Conservation (phyloP, 139 green algal species). For the Tetraselmis striata region DNA sequence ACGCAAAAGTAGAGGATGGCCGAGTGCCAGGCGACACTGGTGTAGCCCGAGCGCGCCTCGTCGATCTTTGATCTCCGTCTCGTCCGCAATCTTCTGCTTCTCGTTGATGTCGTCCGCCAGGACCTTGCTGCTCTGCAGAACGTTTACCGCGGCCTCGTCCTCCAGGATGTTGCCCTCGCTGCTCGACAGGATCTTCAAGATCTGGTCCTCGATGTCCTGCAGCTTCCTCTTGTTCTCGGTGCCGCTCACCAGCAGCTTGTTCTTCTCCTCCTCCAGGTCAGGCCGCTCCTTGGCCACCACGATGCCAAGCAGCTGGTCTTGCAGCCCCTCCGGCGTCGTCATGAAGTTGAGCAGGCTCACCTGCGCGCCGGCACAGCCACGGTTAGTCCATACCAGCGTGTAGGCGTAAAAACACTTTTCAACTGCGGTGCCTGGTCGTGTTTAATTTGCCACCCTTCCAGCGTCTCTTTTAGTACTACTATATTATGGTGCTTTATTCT, state of each 20-base stretch:
- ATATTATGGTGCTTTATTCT: no score
- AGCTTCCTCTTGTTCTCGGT: slow-evolving; percentile 55
- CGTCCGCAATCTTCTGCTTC: slow-evolving; percentile 70
- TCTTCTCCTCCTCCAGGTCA: slow-evolving; percentile 58
- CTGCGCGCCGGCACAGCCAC: no score
- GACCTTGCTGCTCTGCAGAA: slow-evolving; percentile 43
- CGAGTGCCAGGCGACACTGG: slow-evolving; percentile 52
- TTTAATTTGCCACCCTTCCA: no score
- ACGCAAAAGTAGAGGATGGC: slow-evolving; percentile 69
- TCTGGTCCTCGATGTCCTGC: slow-evolving; percentile 58
- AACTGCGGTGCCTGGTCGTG: no score
- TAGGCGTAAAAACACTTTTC: no score
- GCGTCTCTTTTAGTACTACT: no score
- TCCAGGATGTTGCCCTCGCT: slow-evolving; percentile 59
- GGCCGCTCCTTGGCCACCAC: slow-evolving; percentile 63
- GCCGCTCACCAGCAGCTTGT: slow-evolving; percentile 38
- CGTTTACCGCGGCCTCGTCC: slow-evolving; percentile 49
- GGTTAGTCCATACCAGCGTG: no score
- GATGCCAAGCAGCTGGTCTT: slow-evolving; percentile 63
- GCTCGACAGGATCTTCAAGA: slow-evolving; percentile 28
- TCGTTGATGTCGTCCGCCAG: slow-evolving; percentile 55
- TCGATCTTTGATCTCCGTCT: slow-evolving; percentile 81
- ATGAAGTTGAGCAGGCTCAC: slow-evolving; percentile 73
- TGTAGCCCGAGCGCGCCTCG: slow-evolving; percentile 54
- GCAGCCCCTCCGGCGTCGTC: slow-evolving; percentile 60